Base-by-base conservation (phyloP, 176 grass and related monocot species). In the Carex kokanica region DNA sequence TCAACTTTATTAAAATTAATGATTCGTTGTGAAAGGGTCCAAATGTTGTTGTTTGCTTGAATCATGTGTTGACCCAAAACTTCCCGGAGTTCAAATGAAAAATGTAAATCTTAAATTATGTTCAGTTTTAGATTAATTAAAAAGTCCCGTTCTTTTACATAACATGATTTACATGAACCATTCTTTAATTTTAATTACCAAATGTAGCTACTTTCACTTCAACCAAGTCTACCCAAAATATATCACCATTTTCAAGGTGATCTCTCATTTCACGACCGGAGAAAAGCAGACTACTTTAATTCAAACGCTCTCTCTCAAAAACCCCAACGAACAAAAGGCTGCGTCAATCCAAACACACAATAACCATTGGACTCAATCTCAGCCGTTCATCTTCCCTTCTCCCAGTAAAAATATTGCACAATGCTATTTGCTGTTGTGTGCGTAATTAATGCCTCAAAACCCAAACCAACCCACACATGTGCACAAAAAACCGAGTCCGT, bases 261-360 rank as follows among this genome's bases (percentile, higher is more conserved):
- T 82, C 16, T 8, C 14, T 41, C 60, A 29, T 32, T 80, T 23
- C 41, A 68, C 80, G 52, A 82, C 24, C 13, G 61, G 21, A 49
- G 24, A 82, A 82, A 82, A 82, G 80, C 60, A 82, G 61, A 82
- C 13, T 21, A 51, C 80, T 82, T 82, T 82, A 82, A 67, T 82
- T 82, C 80, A 82, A 82, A 68, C 20, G 24, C 80, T 11, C 36
- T 11, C 36, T 63, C 54, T 81, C 58, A 81, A 64, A 81, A 81
- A 63, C 55, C 21, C 12, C 56, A 61, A 29, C 27, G 7, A 51
- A 3, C 17, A 24, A 63, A 81, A 16, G 3, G 78, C 40, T 64
- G 59, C 55, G 10, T 47, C 58, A 63, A 49, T 81, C 45, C 80
- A 68, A 53, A 81, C 36, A 58, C 57, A 62, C 64, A 24, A 49